A percentile compares a stretch with the other conserved stretches of the same genome.
phyloP scores from a whole-genome alignment of 2,329 filamentous ascomycete species.

The Chrysoporthe cubensis region DNA sequence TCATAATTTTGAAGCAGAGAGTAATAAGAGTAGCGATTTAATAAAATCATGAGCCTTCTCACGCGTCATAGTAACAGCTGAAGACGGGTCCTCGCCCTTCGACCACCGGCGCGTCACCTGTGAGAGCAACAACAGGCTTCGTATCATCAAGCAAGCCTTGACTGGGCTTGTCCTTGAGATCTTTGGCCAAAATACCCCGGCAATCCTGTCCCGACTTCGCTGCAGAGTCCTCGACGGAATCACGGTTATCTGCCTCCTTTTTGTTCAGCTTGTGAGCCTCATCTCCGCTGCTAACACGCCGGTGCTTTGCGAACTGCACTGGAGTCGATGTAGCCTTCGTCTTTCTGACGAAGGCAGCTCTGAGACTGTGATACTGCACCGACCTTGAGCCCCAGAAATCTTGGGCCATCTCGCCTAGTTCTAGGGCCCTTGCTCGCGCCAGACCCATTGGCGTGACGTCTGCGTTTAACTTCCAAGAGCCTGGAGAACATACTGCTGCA shows the following conservation, averaged over 20 bases:
- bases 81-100: constrained; percentile 21
- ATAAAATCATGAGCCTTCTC: neutral
- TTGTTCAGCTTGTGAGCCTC: constrained; percentile 35
- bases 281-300: constrained; percentile 31
- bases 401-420: constrained; percentile 46
- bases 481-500: constrained; percentile 24
- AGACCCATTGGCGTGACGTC: constrained; percentile 40
- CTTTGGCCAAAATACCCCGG: neutral
- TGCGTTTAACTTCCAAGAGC: constrained; percentile 41
- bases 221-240: constrained; percentile 36
- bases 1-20: neutral
- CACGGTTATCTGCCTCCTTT: constrained; percentile 43
- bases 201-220: constrained; percentile 17
- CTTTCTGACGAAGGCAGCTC: constrained; percentile 46
- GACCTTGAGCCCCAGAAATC: constrained; percentile 47
- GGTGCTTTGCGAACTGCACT: constrained; percentile 44
- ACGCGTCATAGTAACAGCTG: constrained; percentile 23
- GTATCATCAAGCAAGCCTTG: neutral
- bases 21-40: neutral
- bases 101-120: constrained; percentile 1
- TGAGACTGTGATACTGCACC: constrained; percentile 42
- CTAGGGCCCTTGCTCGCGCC: constrained; percentile 39
- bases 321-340: constrained; percentile 42
- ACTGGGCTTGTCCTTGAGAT: neutral
- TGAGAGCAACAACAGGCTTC: constrained; percentile 14